Evolutionary conservation across 352 stramenopile genomes (phyloP).

Genomic region (Pythium phragmitis): DNA sequence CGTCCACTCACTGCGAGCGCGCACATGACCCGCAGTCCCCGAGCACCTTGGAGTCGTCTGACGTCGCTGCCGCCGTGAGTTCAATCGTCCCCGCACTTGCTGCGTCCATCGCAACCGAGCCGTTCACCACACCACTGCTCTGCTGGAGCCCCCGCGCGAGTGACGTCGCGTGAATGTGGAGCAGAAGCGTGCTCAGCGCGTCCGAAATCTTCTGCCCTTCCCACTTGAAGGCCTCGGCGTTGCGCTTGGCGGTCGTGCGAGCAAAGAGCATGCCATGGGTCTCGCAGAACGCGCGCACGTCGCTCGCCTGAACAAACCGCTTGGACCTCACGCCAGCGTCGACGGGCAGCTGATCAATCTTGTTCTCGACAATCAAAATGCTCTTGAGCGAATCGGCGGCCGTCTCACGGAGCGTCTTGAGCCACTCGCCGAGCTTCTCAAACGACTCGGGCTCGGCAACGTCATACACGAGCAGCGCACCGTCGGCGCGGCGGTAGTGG

Average conservation of each 20-base stretch:
- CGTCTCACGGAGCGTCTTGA: conserved; percentile 84
- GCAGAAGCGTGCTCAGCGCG: conserved; percentile 51
- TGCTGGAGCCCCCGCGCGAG: conserved; percentile 29
- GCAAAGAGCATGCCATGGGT: conserved; percentile 60
- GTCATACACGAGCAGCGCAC: conserved; percentile 91
- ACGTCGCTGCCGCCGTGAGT: conserved; percentile 7
- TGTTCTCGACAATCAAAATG: conserved; percentile 91
- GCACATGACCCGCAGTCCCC: conserved; percentile 28
- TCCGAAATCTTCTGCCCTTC: conserved; percentile 50
- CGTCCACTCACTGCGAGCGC: conserved; percentile 19
- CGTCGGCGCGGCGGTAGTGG: conserved; percentile 83
- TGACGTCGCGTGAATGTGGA: conserved; percentile 55
- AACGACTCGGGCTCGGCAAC: conserved; percentile 87
- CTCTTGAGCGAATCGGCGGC: conserved; percentile 81
- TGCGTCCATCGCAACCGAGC: not conserved
- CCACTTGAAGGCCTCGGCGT: conserved; percentile 55
- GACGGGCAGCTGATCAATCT: conserved; percentile 68
- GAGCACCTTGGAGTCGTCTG: conserved; percentile 11
- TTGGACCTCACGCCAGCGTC: not conserved
- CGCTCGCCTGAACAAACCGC: conserved; percentile 45
- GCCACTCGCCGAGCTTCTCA: conserved; percentile 84
- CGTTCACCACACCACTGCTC: not conserved
- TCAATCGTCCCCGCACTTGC: conserved; percentile 10
- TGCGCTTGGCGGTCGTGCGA: conserved; percentile 64
- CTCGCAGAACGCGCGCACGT: conserved; percentile 56